Percentiles rank a stretch among this genome's conserved stretches.
phyloP scores from a whole-genome alignment of 805 yeast species.

The Metschnikowia drakensbergensis region DNA sequence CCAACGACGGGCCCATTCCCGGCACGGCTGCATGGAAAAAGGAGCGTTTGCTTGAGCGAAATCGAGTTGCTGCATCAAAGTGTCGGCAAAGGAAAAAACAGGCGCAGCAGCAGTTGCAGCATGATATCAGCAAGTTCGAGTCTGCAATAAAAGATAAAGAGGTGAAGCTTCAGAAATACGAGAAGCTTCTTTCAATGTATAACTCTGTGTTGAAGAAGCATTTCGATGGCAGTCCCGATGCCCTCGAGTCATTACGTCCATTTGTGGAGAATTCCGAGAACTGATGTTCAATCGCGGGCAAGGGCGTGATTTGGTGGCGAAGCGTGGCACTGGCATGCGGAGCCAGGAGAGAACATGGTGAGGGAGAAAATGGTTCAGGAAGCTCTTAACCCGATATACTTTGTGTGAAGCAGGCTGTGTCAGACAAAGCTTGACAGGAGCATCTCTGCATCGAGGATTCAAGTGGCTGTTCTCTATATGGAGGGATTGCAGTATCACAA shows the following conservation, averaged over 20 bases:
- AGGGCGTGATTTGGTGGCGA: too few relatives aligned
- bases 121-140: constrained; percentile 49
- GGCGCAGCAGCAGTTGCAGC: constrained; percentile 64
- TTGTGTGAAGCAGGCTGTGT: too few relatives aligned
- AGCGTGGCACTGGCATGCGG: too few relatives aligned
- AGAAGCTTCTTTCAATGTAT: constrained; percentile 19
- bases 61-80: constrained; percentile 65
- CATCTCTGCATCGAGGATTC: too few relatives aligned
- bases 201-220: constrained; percentile 18
- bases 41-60: constrained; percentile 56
- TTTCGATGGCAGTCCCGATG: constrained; percentile 13
- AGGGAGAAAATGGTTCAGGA: too few relatives aligned
- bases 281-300: not conserved
- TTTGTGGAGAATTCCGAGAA: constrained; percentile 4
- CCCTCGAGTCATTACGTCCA: constrained; percentile 14
- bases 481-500: too few relatives aligned
- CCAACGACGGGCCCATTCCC: constrained; percentile 54
- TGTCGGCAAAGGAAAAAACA: constrained; percentile 67
- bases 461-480: too few relatives aligned
- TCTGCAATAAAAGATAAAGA: constrained; percentile 36
- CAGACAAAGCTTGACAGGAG: too few relatives aligned
- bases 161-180: constrained; percentile 21
- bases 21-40: constrained; percentile 69
- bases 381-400: too few relatives aligned
- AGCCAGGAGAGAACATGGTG: not conserved